Evolutionary conservation across 108 stramenopile genomes (phyloP).

Genomic region (Skeletonema marinoi): DNA sequence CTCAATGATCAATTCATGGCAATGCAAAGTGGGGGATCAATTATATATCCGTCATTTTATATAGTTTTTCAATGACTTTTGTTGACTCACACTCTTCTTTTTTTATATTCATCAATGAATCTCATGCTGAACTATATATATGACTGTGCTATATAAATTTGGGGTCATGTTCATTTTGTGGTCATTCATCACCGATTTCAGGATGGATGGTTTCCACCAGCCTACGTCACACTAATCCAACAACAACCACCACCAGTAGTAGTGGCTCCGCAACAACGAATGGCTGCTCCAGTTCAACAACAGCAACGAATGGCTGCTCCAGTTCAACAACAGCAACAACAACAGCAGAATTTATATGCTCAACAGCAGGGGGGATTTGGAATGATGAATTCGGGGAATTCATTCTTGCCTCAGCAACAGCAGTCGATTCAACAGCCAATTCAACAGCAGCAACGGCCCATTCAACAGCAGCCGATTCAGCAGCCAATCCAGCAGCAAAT

Average conservation of each 20-base stretch:
- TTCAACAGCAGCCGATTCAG: slow-evolving; percentile 11
- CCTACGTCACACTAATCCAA: slow-evolving; percentile 63
- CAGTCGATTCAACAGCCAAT: not conserved
- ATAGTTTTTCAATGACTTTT: slow-evolving; percentile 5
- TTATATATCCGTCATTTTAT: not conserved
- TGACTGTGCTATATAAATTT: not conserved
- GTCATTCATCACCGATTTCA: not conserved
- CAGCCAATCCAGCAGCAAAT: slow-evolving; percentile 4
- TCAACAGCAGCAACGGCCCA: not conserved
- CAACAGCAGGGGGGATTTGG: slow-evolving; percentile 26
- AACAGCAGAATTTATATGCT: slow-evolving; percentile 13
- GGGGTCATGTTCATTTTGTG: slow-evolving; percentile 24
- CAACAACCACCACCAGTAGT: slow-evolving; percentile 1
- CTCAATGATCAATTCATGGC: too few species aligned
- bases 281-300: slow-evolving; percentile 1
- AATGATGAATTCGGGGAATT: not conserved
- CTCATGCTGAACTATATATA: not conserved
- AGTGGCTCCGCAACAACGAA: slow-evolving; percentile 4
- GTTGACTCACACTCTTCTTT: not conserved
- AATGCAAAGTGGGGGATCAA: too few species aligned
- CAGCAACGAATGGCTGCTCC: slow-evolving; percentile 2
- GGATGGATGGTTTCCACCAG: slow-evolving; percentile 88
- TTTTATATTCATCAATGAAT: not conserved
- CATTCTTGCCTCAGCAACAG: not conserved
- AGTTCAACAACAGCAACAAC: slow-evolving; percentile 25